Conservation (phyloP, 1,284 basidiomycete species). For the Amylostereum chailletii region DNA sequence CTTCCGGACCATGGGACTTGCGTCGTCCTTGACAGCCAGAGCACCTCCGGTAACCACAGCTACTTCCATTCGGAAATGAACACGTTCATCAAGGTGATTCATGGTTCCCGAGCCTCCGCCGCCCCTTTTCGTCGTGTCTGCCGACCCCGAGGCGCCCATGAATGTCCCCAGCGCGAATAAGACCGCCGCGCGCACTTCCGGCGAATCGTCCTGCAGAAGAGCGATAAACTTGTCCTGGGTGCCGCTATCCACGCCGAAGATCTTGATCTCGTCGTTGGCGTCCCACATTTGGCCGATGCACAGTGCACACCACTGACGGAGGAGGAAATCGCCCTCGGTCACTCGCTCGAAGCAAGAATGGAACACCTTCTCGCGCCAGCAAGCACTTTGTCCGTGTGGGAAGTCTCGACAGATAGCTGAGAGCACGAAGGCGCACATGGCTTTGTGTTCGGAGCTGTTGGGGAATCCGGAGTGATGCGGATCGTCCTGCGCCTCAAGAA, state of each 20-base stretch:
- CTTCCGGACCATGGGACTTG: constrained; percentile 93
- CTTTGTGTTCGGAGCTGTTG: constrained; percentile 93
- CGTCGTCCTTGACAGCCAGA: constrained; percentile 85
- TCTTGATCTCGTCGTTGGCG: constrained; percentile 84
- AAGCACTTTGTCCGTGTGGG: constrained; percentile 79
- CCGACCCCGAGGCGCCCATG: constrained; percentile 81
- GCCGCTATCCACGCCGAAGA: constrained; percentile 73
- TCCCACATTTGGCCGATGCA: constrained; percentile 98
- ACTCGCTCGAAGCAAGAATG: constrained; percentile 84
- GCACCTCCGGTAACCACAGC: constrained; percentile 70
- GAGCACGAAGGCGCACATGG: constrained; percentile 98
- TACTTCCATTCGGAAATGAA: constrained; percentile 74
- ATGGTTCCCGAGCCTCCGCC: constrained; percentile 86
- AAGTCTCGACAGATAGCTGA: constrained; percentile 90
- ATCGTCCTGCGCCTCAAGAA: constrained; percentile 63
- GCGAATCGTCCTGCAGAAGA: constrained; percentile 81
- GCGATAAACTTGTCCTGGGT: constrained; percentile 84
- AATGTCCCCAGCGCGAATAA: constrained; percentile 92
- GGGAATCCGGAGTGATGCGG: constrained; percentile 50
- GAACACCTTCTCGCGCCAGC: constrained; percentile 81
- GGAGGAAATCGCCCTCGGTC: constrained; percentile 84
- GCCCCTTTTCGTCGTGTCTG: constrained; percentile 55
- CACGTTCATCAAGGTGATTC: constrained; percentile 73
- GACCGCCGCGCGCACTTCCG: constrained; percentile 89
- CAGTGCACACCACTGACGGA: constrained; percentile 91